Conservation (phyloP, 139 green algal species). For the Chlamydomonas asymmetrica region DNA sequence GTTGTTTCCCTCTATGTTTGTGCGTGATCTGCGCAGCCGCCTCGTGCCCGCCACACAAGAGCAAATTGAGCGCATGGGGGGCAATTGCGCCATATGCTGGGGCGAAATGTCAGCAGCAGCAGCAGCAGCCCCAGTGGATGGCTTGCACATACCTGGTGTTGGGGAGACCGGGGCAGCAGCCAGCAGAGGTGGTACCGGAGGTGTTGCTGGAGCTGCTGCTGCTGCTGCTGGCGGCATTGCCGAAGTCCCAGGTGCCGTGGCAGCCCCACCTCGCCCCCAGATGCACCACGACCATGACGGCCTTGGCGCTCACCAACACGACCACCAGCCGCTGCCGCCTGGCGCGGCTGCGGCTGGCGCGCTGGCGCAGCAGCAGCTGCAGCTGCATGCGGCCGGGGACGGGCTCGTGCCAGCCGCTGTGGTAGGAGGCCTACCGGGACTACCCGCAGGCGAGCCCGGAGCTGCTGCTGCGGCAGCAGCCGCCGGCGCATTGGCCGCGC, state of each 20-base stretch:
- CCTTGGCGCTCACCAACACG: neutral
- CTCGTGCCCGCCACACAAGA: slow-evolving; percentile 56
- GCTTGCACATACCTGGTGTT: too few relatives aligned
- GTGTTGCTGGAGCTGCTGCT: neutral
- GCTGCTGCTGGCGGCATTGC: neutral
- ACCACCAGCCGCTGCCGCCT: neutral
- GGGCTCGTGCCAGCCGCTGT: neutral
- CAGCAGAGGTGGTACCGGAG: neutral
- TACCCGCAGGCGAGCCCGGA: neutral
- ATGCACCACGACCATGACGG: too few relatives aligned
- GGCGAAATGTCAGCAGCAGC: slow-evolving; percentile 48
- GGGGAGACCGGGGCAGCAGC: slow-evolving; percentile 1
- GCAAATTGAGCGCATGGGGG: slow-evolving; percentile 77
- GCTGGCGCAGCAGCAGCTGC: neutral
- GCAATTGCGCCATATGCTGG: slow-evolving; percentile 83
- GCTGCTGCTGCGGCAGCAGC: slow-evolving; percentile 6
- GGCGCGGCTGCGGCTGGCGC: neutral
- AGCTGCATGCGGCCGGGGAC: neutral
- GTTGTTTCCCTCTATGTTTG: neutral
- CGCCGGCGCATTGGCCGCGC: slow-evolving; percentile 1
- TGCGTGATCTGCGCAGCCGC: neutral
- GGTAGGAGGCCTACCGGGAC: neutral
- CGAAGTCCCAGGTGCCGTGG: neutral
- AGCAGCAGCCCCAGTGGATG: neutral
- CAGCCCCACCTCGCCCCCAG: too few relatives aligned